These are phyloP conservation scores for Eremothecium sinecaudum DNA, from an alignment of 1,139 yeast genomes.

Conservation along the genomic window DNA sequence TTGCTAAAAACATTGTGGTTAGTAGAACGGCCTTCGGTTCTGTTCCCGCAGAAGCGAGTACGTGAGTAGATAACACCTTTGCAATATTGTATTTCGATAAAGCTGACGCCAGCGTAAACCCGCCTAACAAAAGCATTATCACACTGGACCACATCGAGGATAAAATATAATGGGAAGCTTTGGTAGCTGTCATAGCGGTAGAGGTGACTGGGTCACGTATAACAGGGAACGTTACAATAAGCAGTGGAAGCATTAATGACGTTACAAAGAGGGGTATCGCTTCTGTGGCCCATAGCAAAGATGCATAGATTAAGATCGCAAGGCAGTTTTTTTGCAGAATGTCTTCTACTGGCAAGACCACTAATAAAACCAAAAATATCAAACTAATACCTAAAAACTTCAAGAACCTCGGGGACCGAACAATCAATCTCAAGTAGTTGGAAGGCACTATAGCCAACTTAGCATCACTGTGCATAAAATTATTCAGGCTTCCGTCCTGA, in stretches of 20 bases:
- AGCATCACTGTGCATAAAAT: not conserved
- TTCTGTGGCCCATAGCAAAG: constrained; percentile 89
- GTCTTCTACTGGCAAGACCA: constrained; percentile 54
- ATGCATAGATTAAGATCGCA: constrained; percentile 70
- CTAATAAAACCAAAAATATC: constrained; percentile 41
- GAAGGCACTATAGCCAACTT: not conserved
- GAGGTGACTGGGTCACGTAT: constrained; percentile 46
- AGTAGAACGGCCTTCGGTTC: constrained; percentile 68
- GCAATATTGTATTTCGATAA: constrained; percentile 85
- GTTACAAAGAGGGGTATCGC: constrained; percentile 84
- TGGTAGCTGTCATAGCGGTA: constrained; percentile 48
- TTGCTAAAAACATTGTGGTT: constrained; percentile 75
- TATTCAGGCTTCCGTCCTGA: not conserved
- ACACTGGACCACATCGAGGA: constrained; percentile 93
- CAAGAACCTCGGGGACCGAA: constrained; percentile 23
- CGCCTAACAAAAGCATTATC: constrained; percentile 79
- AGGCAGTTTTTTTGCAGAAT: constrained; percentile 64
- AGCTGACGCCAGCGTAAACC: constrained; percentile 91
- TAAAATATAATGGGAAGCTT: constrained; percentile 68
- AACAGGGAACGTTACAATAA: constrained; percentile 65
- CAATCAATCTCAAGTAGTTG: constrained; percentile 11
- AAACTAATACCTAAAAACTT: constrained; percentile 40
- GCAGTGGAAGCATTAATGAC: constrained; percentile 67
- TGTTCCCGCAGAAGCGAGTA: constrained; percentile 75
- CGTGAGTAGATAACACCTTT: constrained; percentile 69